Percentiles rank a stretch among this genome's conserved stretches.
These are phyloP conservation scores for Porcisia hertigi DNA, from an alignment of 208 protist genomes.

Conservation along the genomic window DNA sequence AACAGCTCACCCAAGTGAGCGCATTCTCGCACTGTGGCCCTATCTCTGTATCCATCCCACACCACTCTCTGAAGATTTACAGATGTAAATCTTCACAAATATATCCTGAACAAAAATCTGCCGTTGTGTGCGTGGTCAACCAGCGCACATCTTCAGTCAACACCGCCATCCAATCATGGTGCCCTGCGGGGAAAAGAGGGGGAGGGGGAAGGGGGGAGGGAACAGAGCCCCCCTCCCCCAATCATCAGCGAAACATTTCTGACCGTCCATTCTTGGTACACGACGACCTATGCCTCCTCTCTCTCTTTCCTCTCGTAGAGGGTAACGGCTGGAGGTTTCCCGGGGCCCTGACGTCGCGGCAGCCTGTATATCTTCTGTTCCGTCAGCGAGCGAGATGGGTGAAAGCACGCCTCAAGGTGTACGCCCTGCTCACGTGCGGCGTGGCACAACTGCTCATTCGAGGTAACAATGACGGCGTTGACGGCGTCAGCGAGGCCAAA, in stretches of 20 bases:
- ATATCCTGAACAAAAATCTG: not conserved
- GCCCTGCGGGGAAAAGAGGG: not conserved
- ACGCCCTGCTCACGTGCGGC: conserved; percentile 48
- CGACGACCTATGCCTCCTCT: not conserved
- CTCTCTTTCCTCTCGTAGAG: not conserved
- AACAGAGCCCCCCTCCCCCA: not conserved
- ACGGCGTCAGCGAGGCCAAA: conserved; percentile 65
- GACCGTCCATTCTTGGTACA: not conserved
- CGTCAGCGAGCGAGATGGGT: conserved; percentile 70
- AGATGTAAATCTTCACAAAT: no score
- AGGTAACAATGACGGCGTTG: conserved; percentile 48
- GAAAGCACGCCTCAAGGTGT: conserved; percentile 35
- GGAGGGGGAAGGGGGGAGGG: not conserved
- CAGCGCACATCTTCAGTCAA: no score
- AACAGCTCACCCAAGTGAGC: no score
- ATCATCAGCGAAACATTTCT: not conserved
- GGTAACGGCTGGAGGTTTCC: conserved; percentile 39
- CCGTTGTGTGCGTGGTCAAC: no score
- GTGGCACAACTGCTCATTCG: conserved; percentile 60
- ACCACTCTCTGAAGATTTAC: not conserved
- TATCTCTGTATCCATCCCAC: not conserved
- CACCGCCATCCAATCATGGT: no score
- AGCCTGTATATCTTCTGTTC: conserved; percentile 61
- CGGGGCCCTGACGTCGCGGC: conserved; percentile 41
- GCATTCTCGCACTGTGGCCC: no score